phyloP scores from a whole-genome alignment of 108 stramenopile genomes.

The Discostella pseudostelligera region DNA sequence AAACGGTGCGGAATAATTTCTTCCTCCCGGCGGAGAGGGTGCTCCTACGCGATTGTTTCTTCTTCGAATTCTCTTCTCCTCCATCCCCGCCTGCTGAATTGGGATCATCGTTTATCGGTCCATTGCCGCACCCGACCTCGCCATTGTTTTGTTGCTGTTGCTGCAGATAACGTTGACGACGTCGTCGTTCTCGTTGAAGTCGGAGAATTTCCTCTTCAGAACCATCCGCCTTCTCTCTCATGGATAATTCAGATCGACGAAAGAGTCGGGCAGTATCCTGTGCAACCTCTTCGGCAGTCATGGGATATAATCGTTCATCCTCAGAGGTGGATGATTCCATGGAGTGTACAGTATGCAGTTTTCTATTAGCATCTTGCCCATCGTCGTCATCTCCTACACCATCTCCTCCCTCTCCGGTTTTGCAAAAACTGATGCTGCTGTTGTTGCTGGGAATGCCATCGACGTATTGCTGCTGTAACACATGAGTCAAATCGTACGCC shows the following conservation, averaged over 20 bases:
- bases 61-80: background rate
- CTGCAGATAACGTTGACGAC: background rate
- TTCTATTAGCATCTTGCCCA: background rate
- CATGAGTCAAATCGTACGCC: slow-evolving; percentile 29
- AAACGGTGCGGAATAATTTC: slow-evolving; percentile 1
- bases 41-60: background rate
- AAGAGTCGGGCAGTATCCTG: slow-evolving; percentile 41
- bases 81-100: too few relatives aligned
- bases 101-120: too few relatives aligned
- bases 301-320: background rate
- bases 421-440: too few relatives aligned
- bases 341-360: background rate
- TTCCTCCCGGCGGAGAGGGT: background rate
- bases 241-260: slow-evolving; percentile 27
- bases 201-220: background rate
- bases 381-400: slow-evolving; percentile 5
- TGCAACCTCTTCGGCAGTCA: slow-evolving; percentile 15
- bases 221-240: slow-evolving; percentile 4
- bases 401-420: background rate
- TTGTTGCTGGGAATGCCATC: too few relatives aligned
- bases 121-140: background rate
- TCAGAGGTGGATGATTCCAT: slow-evolving; percentile 9
- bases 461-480: background rate
- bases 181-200: background rate
- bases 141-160: background rate